A percentile compares a stretch with the other conserved stretches of the same genome.
These are phyloP conservation scores for Candida maris DNA, from an alignment of 805 yeast species.

Conservation along the genomic window DNA sequence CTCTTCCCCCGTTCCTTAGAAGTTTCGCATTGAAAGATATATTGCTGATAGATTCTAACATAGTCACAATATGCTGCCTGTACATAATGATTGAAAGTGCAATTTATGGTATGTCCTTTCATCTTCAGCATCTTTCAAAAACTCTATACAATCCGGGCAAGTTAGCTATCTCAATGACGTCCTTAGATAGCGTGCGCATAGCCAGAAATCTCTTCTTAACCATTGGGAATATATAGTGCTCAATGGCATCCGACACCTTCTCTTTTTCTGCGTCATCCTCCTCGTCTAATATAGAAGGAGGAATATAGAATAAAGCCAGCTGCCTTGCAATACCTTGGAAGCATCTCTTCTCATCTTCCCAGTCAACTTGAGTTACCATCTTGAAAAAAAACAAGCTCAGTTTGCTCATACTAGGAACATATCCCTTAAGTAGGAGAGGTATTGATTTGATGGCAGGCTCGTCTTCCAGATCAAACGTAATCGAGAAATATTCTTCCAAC, in stretches of 20 bases:
- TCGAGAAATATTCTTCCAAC: conserved; percentile 75
- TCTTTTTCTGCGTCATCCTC: conserved; percentile 23
- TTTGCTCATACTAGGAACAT: conserved; percentile 60
- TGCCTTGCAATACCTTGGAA: conserved; percentile 61
- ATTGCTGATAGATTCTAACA: no score
- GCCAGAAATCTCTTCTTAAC: conserved; percentile 64
- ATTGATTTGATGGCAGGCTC: conserved; percentile 43
- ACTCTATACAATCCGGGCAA: conserved; percentile 87
- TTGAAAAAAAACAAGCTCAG: conserved; percentile 64
- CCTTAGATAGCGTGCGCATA: conserved; percentile 45
- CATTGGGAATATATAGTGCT: conserved; percentile 60
- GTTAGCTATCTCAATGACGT: conserved; percentile 81
- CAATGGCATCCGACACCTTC: conserved; percentile 40
- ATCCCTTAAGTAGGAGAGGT: conserved; percentile 67
- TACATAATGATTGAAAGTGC: no score
- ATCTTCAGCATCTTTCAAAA: conserved; percentile 77
- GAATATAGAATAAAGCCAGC: conserved; percentile 69
- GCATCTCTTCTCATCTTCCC: conserved; percentile 67
- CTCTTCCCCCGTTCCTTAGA: no score
- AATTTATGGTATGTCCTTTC: background rate
- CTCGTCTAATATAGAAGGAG: conserved; percentile 44
- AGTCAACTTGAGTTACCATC: conserved; percentile 56
- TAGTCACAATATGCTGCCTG: no score
- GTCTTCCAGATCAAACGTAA: conserved; percentile 37
- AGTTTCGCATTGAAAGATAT: no score